Base-by-base conservation (phyloP, 768 basidiomycete genomes). In the Royoungia palumana region DNA sequence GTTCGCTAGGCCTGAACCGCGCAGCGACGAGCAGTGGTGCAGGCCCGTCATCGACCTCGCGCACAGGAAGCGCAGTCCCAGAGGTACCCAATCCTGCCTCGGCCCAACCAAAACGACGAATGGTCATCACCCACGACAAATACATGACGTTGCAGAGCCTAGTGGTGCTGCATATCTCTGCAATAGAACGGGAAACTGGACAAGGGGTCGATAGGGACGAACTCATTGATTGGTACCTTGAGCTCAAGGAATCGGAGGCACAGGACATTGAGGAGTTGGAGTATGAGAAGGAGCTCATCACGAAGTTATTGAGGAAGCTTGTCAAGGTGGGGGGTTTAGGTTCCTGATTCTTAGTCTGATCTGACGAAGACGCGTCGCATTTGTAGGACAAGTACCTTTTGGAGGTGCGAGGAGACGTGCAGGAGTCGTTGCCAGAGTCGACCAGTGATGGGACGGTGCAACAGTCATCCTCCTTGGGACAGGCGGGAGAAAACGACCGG, bases 211-310 rank as follows among this genome's bases (percentile, higher is more conserved):
- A 93, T 60, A 78, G 86, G 38, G 93, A 95, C 56, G 94, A 96
- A 58, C 76, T 99, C 47, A 87, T 95, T 54, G 92, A 95, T 64
- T 95, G 93, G 94, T 98, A 97, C 64, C 78, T 98, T 47, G 96
- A 99, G 72, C 70, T 80, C 55, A 87, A 83, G 66, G 96, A 99
- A 67, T 73, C 75, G 9, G 87, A 93, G 53, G 72, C 98, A 34
- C 80, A 85, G 54, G 84, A 87, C 44, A 78, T 92, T 6, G 92
- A 94, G 46, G 85, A 94, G 59, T 71, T 96, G 16, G 93, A 97
- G 58, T 87, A 88, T 57, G 89, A 98, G 70, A 85, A 85, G 59
- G 91, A 93, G 65, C 75, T 99, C 42, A 81, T 97, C 51, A 82
- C 79, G 35, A 99, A 98, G 70, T 83, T 96, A 61, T 67, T 99